phyloP scores from a whole-genome alignment of 805 yeast genomes.

The Yamadazyma phyllophila region DNA sequence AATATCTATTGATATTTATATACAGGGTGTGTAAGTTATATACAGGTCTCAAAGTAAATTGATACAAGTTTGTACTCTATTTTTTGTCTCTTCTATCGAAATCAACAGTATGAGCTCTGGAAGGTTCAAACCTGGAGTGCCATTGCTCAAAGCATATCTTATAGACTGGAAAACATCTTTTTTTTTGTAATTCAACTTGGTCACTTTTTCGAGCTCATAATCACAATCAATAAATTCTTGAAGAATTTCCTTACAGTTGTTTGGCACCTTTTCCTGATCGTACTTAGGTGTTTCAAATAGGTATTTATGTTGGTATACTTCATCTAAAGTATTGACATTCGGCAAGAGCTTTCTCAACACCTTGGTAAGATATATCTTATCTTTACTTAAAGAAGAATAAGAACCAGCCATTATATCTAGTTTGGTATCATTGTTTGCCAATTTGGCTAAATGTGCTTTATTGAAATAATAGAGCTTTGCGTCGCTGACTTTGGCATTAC shows the following conservation, averaged over 20 bases:
- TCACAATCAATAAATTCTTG: conserved; percentile 11
- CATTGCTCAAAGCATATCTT: conserved; percentile 69
- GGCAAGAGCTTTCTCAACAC: conserved; percentile 47
- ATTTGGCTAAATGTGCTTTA: conserved; percentile 51
- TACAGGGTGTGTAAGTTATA: conserved; percentile 6
- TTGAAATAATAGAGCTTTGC: conserved; percentile 75
- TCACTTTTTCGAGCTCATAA: conserved; percentile 9
- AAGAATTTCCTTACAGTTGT: conserved; percentile 17
- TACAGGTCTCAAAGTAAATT: neutral
- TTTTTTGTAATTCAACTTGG: conserved; percentile 17
- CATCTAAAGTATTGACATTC: conserved; percentile 52
- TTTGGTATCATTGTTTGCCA: conserved; percentile 16
- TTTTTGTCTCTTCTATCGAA: conserved; percentile 40
- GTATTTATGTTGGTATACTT: conserved; percentile 50
- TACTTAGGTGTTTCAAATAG: conserved; percentile 43
- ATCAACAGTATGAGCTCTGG: conserved; percentile 55
- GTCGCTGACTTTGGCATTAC: conserved; percentile 88
- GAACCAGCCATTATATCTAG: conserved; percentile 16
- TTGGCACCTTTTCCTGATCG: conserved; percentile 15
- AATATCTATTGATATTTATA: conserved; percentile 7
- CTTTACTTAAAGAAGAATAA: conserved; percentile 9
- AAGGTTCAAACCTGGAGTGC: conserved; percentile 65
- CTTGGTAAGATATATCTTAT: conserved; percentile 23
- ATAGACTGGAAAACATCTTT: conserved; percentile 53
- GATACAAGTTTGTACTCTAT: conserved; percentile 19